phyloP scores from a whole-genome alignment of 768 basidiomycete species.

The Pulveroboletus ravenelii region DNA sequence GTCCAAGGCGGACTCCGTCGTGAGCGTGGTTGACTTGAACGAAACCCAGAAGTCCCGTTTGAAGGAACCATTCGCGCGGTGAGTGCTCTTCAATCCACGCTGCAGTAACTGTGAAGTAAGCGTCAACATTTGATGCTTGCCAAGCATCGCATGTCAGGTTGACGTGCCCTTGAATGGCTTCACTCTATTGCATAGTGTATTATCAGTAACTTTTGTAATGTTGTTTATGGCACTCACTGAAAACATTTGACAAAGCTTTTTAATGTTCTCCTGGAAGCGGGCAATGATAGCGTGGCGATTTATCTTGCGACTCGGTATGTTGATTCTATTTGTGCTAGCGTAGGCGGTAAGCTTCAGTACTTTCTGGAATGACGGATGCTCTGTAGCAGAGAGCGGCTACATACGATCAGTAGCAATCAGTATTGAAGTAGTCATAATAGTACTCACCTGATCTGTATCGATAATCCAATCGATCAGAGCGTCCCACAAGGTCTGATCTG shows the following conservation, averaged over 20 bases:
- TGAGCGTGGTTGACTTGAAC: background rate
- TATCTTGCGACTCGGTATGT: background rate
- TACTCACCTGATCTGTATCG: too few relatives aligned
- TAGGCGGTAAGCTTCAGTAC: background rate
- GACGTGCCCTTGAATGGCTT: background rate
- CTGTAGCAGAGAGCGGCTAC: background rate
- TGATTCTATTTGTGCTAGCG: background rate
- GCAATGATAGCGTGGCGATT: background rate
- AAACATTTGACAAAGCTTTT: too few relatives aligned
- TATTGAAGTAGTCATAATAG: too few relatives aligned
- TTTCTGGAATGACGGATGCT: background rate
- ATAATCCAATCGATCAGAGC: too few relatives aligned
- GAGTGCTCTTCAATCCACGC: background rate
- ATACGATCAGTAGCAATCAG: background rate
- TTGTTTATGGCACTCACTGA: too few relatives aligned
- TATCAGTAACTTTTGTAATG: too few relatives aligned
- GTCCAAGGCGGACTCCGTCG: too few relatives aligned
- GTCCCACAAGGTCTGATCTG: too few relatives aligned
- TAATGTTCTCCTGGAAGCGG: background rate
- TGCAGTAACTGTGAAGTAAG: background rate
- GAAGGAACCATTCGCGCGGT: background rate
- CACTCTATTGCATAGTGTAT: too few relatives aligned
- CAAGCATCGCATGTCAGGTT: background rate
- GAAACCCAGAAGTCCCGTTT: background rate
- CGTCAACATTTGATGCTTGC: background rate